Evolutionary conservation across 768 basidiomycete genomes (phyloP).

Genomic region (Tricholoma terreum): DNA sequence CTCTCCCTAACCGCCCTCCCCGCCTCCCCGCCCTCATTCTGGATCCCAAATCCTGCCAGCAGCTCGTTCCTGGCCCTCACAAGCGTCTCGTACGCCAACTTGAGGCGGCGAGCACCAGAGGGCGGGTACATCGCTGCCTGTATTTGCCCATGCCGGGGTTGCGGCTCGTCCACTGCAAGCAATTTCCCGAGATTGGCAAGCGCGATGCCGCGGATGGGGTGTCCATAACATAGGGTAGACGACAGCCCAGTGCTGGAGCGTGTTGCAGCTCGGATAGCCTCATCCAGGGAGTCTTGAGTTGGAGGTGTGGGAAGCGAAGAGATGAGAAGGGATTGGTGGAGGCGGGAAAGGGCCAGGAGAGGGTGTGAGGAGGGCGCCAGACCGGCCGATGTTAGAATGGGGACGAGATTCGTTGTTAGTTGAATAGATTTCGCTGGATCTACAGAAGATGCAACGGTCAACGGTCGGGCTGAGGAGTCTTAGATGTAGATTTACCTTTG

Average conservation of each 20-base stretch:
- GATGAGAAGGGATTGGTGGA: conserved; percentile 68
- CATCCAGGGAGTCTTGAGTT: conserved; percentile 57
- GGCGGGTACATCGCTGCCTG: conserved; percentile 51
- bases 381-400: conserved; percentile 56
- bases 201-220: conserved; percentile 75
- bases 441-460: conserved; percentile 23
- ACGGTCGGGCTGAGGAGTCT: not conserved
- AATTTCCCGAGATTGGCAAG: conserved; percentile 81
- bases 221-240: conserved; percentile 55
- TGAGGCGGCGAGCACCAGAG: conserved; percentile 59
- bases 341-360: conserved; percentile 68
- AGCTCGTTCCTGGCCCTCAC: conserved; percentile 60
- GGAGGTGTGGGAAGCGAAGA: conserved; percentile 38
- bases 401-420: conserved; percentile 62
- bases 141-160: conserved; percentile 29
- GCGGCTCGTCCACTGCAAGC: conserved; percentile 73
- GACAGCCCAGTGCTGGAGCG: conserved; percentile 52
- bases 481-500: conserved; percentile 38
- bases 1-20: conserved; percentile 60
- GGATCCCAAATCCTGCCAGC: conserved; percentile 66
- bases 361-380: conserved; percentile 73
- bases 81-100: conserved; percentile 63
- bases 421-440: conserved; percentile 57
- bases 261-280: conserved; percentile 55
- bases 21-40: conserved; percentile 68